Base-by-base conservation (phyloP, 1,139 yeast species). In the Meyerozyma guilliermondii region DNA sequence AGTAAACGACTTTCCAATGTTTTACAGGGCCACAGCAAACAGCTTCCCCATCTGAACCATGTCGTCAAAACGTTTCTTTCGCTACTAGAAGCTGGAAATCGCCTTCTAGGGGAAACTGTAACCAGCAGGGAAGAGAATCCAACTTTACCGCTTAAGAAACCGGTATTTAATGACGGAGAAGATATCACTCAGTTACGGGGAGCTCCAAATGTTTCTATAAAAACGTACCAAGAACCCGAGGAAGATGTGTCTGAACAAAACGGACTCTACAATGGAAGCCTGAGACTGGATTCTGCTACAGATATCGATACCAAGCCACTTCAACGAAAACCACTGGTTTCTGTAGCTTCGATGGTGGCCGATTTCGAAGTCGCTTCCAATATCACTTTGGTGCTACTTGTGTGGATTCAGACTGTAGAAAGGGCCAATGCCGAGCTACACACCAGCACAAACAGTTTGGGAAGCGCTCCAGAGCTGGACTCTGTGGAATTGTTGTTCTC, bases 121-220 rank as follows among this genome's bases (percentile, higher is more conserved):
- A 6, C 16, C 14, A 16, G 36, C 36, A 33, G 20, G 6, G 24
- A 17, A 5, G 24, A 17, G 7, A 5, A 10, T 10, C 13, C 16
- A 4, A 20, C 18, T 9, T 5, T 11, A 3, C 13, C 9, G 24
- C 36, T 4, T 6, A 22, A 10, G 7, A 17, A 20, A 18, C 24
- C 24, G 16, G 16, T 18, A 13, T 17, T 3, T 7, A 17, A 8
- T 20, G 36, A 33, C 24, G 36, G 36, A 33, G 36, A 33, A 33
- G 36, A 33, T 13, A 33, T 33, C 23, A 33, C 36, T 17, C 24
- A 17, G 13, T 20, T 33, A n/a, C 36, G 36, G 5, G 36, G 36
- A 10, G 36, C 36, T 4, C 23, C 24, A 5, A 33, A 10, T n/a
- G n/a, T 33, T 17, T 26, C 36, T 13, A 29, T 9, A 3, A 11